A percentile compares a stretch with the other conserved stretches of the same genome.
Conservation (phyloP, 306 rosid species). For the Ammopiptanthus mongolicus region DNA sequence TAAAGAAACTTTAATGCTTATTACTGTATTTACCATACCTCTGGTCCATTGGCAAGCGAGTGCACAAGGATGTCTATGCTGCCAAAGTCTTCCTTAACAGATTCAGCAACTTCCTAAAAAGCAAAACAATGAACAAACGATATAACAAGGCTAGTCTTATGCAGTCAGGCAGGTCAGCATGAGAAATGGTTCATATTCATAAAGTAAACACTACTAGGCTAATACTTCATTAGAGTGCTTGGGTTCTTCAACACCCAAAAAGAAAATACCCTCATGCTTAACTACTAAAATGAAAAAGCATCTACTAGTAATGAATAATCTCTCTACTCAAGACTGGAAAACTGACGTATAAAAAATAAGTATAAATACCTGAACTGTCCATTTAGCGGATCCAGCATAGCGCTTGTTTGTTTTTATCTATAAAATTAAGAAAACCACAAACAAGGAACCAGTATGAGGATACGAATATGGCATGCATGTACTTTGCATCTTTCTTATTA, state of each 20-base stretch:
- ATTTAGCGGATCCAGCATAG: slow-evolving; percentile 83
- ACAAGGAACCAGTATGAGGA: neutral
- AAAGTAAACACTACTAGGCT: neutral
- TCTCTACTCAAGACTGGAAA: neutral
- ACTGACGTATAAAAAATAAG: neutral
- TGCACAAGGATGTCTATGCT: slow-evolving; percentile 97
- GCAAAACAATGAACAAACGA: slow-evolving; percentile 5
- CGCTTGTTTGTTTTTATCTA: slow-evolving; percentile 90
- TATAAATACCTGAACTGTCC: slow-evolving; percentile 57
- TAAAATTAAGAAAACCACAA: neutral
- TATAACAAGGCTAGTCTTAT: neutral
- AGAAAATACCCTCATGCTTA: neutral
- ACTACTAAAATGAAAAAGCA: slow-evolving; percentile 6
- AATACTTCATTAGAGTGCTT: neutral
- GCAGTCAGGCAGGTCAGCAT: neutral
- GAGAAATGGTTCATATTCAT: neutral
- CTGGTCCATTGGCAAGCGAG: slow-evolving; percentile 99
- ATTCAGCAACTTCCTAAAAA: slow-evolving; percentile 86
- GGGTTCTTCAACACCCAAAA: neutral
- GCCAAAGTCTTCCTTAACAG: slow-evolving; percentile 88
- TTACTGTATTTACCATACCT: slow-evolving; percentile 45
- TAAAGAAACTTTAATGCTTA: neutral
- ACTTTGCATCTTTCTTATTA: slow-evolving; percentile 2
- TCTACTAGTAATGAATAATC: neutral
- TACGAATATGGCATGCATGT: slow-evolving; percentile 23